Evolutionary conservation across 163 green algal genomes (phyloP).

Genomic region (Scenedesmus sp.): DNA sequence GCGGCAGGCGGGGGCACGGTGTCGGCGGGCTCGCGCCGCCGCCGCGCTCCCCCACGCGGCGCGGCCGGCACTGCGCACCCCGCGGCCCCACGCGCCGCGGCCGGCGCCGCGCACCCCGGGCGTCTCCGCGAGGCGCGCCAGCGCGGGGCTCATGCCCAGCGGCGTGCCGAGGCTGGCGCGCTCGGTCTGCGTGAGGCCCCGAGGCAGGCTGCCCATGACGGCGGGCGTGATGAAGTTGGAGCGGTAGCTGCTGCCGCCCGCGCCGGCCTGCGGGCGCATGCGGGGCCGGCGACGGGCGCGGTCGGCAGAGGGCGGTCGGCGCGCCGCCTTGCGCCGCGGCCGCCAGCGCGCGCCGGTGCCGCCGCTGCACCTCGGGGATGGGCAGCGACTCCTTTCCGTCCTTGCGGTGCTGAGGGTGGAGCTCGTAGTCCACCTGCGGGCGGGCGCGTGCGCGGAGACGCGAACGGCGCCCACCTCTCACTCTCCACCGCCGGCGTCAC

Average conservation of each 20-base stretch:
- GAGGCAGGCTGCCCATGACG: slow-evolving; percentile 28
- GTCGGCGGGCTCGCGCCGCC: too few species aligned
- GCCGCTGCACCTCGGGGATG: slow-evolving; percentile 1
- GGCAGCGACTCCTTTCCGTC: slow-evolving; percentile 32
- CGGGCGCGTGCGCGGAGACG: too few species aligned
- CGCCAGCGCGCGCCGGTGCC: not conserved
- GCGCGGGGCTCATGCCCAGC: not conserved
- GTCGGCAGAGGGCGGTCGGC: not conserved
- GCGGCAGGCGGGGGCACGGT: too few species aligned
- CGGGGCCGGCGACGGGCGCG: not conserved
- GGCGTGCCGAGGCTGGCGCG: not conserved
- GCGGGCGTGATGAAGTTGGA: slow-evolving; percentile 38
- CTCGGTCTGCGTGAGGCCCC: slow-evolving; percentile 4
- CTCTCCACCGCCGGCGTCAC: too few species aligned
- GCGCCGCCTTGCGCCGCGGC: not conserved
- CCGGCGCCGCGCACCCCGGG: too few species aligned
- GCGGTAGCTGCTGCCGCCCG: too few species aligned
- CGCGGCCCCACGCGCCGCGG: too few species aligned
- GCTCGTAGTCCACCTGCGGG: slow-evolving; percentile 26
- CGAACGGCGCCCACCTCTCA: too few species aligned
- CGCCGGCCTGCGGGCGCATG: not conserved
- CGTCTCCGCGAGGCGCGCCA: not conserved
- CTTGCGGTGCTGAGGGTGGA: slow-evolving; percentile 31
- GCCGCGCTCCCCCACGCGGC: too few species aligned
- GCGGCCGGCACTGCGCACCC: not conserved